Evolutionary conservation across 2,329 filamentous ascomycete species (phyloP).

Genomic region (Ophiostoma ulmi): DNA sequence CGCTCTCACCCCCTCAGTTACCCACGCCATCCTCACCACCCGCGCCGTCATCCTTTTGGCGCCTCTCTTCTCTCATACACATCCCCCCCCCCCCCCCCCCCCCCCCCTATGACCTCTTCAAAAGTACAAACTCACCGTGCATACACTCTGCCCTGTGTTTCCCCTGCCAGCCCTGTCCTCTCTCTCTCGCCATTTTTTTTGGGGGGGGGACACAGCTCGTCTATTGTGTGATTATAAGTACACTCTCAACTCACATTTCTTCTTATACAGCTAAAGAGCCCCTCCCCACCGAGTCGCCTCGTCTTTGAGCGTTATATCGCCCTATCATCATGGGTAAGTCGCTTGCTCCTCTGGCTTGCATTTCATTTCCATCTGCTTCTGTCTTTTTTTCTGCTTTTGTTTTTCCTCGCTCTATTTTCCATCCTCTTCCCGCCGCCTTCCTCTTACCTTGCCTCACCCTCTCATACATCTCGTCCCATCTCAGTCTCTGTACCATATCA

Average conservation of each 20-base stretch:
- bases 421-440: neutral
- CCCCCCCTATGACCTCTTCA: neutral
- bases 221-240: neutral
- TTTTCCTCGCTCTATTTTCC: neutral
- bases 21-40: neutral
- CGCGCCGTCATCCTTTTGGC: neutral
- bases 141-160: neutral
- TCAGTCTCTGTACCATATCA: neutral
- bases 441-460: neutral
- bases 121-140: neutral
- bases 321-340: conserved; percentile 25
- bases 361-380: neutral
- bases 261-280: neutral
- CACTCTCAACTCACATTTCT: conserved; percentile 9
- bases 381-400: neutral
- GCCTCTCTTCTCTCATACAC: neutral
- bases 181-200: neutral
- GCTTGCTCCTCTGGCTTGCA: neutral
- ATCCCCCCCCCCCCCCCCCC: neutral
- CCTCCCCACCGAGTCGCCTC: conserved; percentile 9
- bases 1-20: neutral
- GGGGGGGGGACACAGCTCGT: neutral
- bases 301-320: conserved; percentile 14
- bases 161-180: neutral
- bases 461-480: neutral